These are phyloP conservation scores for Venturia effusa DNA, from an alignment of 2,329 filamentous ascomycete genomes.

Conservation along the genomic window DNA sequence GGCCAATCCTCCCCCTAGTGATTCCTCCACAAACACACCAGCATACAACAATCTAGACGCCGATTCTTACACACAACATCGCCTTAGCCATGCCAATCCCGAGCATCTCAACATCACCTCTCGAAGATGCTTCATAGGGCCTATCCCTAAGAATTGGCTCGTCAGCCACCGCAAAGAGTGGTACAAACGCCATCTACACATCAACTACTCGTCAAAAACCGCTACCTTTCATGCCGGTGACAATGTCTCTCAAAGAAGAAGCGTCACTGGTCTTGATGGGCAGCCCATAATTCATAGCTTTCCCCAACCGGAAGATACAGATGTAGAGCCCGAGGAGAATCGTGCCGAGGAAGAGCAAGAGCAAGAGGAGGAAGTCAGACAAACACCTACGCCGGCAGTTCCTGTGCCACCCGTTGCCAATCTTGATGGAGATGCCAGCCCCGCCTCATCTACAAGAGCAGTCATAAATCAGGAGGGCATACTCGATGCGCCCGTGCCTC, in stretches of 20 bases:
- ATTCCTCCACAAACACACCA: not conserved
- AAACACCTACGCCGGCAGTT: not conserved
- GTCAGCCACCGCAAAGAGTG: conserved; percentile 52
- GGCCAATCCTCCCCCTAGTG: not conserved
- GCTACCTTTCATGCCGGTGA: conserved; percentile 43
- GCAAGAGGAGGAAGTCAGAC: not conserved
- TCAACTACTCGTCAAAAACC: conserved; percentile 31
- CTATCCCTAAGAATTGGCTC: conserved; percentile 55
- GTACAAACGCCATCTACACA: conserved; percentile 43
- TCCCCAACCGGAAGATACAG: conserved; percentile 27
- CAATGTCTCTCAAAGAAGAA: conserved; percentile 31
- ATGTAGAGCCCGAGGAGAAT: conserved; percentile 19
- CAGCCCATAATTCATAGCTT: conserved; percentile 22
- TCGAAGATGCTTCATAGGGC: conserved; percentile 53
- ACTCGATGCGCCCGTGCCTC: not conserved
- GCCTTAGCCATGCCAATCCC: conserved; percentile 50
- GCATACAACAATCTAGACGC: conserved; percentile 15
- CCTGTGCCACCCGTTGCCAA: not conserved
- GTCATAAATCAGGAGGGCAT: not conserved
- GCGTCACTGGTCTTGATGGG: conserved; percentile 30
- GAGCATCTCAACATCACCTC: conserved; percentile 52
- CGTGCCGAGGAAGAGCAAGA: conserved; percentile 13
- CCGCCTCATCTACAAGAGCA: not conserved
- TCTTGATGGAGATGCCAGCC: not conserved
- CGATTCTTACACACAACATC: conserved; percentile 43